phyloP scores from a whole-genome alignment of 179 eudicot genomes.

The Drosera spatulata region DNA sequence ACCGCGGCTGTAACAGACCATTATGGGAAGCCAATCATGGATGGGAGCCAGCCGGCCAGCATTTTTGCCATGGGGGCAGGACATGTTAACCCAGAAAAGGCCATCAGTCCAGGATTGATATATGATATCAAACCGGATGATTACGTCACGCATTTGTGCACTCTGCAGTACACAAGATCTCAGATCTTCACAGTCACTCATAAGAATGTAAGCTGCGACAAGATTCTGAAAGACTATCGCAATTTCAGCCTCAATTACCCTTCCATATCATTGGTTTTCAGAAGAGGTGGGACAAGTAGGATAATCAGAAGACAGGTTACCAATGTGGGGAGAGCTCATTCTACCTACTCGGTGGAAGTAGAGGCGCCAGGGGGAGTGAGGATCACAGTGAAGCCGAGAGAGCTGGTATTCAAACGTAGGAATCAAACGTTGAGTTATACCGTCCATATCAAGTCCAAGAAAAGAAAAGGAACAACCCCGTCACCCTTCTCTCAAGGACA shows the following conservation, averaged over 20 bases:
- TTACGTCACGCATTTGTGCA: constrained; percentile 68
- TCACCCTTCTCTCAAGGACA: constrained; percentile 40
- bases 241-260: constrained; percentile 85
- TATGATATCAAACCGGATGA: constrained; percentile 73
- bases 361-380: constrained; percentile 58
- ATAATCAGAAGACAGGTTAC: constrained; percentile 51
- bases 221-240: constrained; percentile 32
- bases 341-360: constrained; percentile 62
- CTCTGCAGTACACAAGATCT: constrained; percentile 40
- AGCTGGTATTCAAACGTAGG: constrained; percentile 30
- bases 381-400: constrained; percentile 49
- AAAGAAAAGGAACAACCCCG: constrained; percentile 16
- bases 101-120: constrained; percentile 71
- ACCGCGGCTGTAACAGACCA: constrained; percentile 60
- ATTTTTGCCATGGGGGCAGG: constrained; percentile 73
- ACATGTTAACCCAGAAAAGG: constrained; percentile 65
- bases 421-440: constrained; percentile 60
- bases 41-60: constrained; percentile 51
- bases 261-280: constrained; percentile 58
- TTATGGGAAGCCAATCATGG: constrained; percentile 69
- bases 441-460: constrained; percentile 49
- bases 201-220: constrained; percentile 61
- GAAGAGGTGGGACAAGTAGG: constrained; percentile 31
- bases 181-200: constrained; percentile 69
- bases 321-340: constrained; percentile 75